A percentile compares a stretch with the other conserved stretches of the same genome.
These are phyloP conservation scores for Danielozyma ontarioensis DNA, from an alignment of 805 yeast genomes.

Conservation along the genomic window DNA sequence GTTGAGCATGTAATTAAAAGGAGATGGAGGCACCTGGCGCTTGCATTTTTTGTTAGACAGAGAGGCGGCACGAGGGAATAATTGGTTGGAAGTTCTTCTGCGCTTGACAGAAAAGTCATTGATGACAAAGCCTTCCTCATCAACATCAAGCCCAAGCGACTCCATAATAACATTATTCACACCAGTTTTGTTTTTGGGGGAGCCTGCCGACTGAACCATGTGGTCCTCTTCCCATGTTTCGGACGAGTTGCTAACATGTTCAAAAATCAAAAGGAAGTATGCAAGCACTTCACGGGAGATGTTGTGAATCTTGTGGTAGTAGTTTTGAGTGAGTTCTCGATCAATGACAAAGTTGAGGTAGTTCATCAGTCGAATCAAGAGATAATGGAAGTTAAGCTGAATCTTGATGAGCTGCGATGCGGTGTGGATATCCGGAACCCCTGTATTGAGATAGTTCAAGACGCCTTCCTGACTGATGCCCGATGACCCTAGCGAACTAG, in stretches of 20 bases:
- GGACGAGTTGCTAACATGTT: constrained; percentile 23
- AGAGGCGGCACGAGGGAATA: neutral
- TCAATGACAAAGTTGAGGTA: constrained; percentile 40
- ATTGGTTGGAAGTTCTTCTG: constrained; percentile 12
- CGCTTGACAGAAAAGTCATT: constrained; percentile 39
- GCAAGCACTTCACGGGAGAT: constrained; percentile 34
- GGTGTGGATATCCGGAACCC: constrained; percentile 34
- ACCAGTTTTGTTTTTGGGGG: neutral
- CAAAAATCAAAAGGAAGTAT: constrained; percentile 33
- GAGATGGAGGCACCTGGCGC: constrained; percentile 28
- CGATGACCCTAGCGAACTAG: constrained; percentile 1
- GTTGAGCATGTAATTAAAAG: constrained; percentile 37
- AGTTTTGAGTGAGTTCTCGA: constrained; percentile 30
- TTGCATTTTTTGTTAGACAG: neutral
- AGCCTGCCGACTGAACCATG: too few relatives aligned
- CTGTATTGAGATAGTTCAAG: constrained; percentile 22
- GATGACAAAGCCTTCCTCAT: constrained; percentile 42
- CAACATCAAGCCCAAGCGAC: constrained; percentile 35
- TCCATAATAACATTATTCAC: constrained; percentile 23
- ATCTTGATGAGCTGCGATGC: constrained; percentile 37
- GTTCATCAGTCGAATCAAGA: constrained; percentile 37
- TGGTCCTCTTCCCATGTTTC: constrained; percentile 3
- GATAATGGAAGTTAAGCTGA: constrained; percentile 40
- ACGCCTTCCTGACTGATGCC: constrained; percentile 10
- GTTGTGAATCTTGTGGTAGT: constrained; percentile 30